A percentile compares a stretch with the other conserved stretches of the same genome.
These are phyloP conservation scores for Amphicarpaea edgeworthii DNA, from an alignment of 306 rosid species.

Conservation along the genomic window DNA sequence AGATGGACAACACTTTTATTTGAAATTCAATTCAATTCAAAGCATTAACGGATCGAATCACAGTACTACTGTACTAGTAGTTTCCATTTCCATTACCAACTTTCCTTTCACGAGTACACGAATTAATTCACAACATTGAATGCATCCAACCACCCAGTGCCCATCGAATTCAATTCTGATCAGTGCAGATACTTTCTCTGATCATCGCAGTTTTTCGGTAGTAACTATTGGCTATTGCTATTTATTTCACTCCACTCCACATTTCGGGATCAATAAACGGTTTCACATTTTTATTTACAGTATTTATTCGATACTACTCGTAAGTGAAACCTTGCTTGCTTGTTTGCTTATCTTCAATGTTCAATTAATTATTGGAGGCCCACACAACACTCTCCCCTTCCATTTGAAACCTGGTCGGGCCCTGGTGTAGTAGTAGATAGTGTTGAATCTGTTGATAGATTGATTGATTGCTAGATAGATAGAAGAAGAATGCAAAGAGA, in stretches of 20 bases:
- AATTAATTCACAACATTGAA: conserved; percentile 21
- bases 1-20: background rate
- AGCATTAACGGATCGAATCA: background rate
- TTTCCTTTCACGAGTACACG: background rate
- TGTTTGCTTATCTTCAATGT: background rate
- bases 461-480: background rate
- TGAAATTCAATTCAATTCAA: conserved; percentile 40
- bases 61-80: background rate
- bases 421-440: background rate
- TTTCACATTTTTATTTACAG: background rate
- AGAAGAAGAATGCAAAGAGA: background rate
- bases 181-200: conserved; percentile 22
- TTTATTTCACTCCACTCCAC: conserved; percentile 5
- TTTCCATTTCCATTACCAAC: conserved; percentile 1
- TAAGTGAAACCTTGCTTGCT: background rate
- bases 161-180: conserved; percentile 15
- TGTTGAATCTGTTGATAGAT: too few relatives aligned
- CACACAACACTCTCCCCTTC: conserved; percentile 1
- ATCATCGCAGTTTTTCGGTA: conserved; percentile 5
- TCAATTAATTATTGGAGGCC: background rate
- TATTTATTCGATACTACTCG: background rate
- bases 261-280: background rate
- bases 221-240: conserved; percentile 9
- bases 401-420: background rate
- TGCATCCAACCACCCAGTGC: background rate